Conservation (phyloP, 495 filamentous ascomycete genomes). For the Clohesyomyces aquaticus region DNA sequence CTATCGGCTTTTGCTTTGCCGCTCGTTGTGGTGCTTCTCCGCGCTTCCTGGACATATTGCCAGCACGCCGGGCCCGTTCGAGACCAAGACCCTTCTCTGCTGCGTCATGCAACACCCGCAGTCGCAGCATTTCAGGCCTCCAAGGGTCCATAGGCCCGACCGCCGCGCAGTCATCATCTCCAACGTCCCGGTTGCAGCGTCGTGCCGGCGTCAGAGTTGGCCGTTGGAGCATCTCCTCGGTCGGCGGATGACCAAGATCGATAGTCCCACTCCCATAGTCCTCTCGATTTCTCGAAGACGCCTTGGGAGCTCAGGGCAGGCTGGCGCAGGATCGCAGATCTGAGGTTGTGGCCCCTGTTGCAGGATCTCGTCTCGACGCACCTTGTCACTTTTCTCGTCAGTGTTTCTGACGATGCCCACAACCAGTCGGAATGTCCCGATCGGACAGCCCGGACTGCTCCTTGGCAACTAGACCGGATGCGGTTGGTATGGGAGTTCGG, state of each 20-base stretch:
- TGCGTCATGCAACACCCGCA: not conserved
- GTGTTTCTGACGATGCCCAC: not conserved
- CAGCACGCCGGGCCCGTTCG: not conserved
- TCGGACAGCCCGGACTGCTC: not conserved
- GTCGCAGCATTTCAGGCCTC: not conserved
- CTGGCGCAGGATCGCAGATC: not conserved
- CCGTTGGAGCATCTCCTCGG: not conserved
- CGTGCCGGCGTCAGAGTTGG: not conserved
- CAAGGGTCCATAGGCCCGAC: no score
- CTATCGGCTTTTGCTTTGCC: not conserved
- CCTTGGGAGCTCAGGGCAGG: not conserved
- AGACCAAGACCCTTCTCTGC: not conserved
- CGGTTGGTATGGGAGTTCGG: not conserved
- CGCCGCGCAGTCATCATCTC: no score
- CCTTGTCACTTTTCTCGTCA: not conserved
- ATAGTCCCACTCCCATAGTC: no score
- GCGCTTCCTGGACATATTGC: not conserved
- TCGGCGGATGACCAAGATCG: not conserved
- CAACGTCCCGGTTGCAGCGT: no score
- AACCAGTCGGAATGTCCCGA: not conserved
- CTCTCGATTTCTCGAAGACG: no score
- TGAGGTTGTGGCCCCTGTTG: not conserved
- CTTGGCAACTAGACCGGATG: not conserved
- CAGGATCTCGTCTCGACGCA: not conserved
- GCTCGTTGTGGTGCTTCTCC: not conserved